Evolutionary conservation across 2,329 filamentous ascomycete genomes (phyloP), one percentile per base, ranked within the genome.

Genomic region (Mycosphaerella arachidis): DNA sequence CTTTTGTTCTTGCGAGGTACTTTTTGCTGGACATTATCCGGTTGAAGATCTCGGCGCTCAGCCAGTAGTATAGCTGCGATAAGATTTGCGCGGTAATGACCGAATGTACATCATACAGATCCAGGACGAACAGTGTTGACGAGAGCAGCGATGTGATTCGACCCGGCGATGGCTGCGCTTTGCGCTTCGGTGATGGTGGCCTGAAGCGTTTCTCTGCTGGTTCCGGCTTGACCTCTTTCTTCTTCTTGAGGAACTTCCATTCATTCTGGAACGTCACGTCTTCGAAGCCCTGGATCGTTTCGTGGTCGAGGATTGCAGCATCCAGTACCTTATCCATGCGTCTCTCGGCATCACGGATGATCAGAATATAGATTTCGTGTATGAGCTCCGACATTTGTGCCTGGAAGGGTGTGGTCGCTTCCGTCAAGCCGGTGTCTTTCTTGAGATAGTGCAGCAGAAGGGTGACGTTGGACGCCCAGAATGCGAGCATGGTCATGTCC

Each of bases 401-500:
- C 74, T 99, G 94, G 67, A 97, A 97, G 66, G 94, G 88, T 0
- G 87, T 84, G 0, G 93, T 97, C 8, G 89, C 87, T 70, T 88
- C 84, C 6, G 92, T 83, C 18, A 97, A 78, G 0, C 91, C 92
- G 6, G 84, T 78, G 68, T 99, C 94, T 76, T 99, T 99, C 74
- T 96, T 97, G 56, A 99, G 80, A 72, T 99, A 99, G 75, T 99
- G 93, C 56, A 97, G 79, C n/a, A 99, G 79, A 43, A 99, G 78
- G 0, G 94, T 99, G 8, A 91, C 92, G 74, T 99, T 99, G 1
- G 94, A 97, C 70, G 97, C 92, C 94, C 94, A 99, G 72, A 99
- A 99, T 2, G 94, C 94, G 40, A 99, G 80, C 66, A 99, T 96
- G 0, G 94, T 99, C 94, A 99, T 99, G 72, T 99, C 94, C 94